Conservation (phyloP, 192 early-diverging fungal species). For the Funneliformis mosseae region DNA sequence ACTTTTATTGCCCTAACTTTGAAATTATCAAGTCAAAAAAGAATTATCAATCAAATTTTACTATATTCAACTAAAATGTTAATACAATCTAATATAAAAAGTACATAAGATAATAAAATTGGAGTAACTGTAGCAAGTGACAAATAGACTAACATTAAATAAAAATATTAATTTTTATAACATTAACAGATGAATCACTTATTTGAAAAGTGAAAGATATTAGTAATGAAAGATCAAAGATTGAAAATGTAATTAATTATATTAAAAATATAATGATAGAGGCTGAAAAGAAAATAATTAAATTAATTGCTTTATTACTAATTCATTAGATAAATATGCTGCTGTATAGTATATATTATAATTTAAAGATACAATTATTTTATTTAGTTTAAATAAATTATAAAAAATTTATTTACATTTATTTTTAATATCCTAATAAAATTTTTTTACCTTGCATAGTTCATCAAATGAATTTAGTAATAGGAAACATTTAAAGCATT, state of each 20-base stretch:
- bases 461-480: not conserved
- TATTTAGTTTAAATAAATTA: no score
- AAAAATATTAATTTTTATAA: not conserved
- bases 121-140: conserved; percentile 11
- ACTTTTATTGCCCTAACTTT: not conserved
- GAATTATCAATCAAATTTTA: not conserved
- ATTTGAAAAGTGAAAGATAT: not conserved
- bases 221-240: conserved; percentile 5
- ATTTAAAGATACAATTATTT: no score
- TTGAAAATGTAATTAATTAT: not conserved
- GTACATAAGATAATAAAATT: not conserved
- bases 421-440: no score
- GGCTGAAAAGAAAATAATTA: no score
- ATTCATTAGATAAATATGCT: no score
- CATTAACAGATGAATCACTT: not conserved
- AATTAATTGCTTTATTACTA: no score
- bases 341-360: no score
- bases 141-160: conserved; percentile 10
- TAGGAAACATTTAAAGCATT: no score
- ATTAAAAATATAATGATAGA: not conserved
- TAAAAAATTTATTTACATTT: no score
- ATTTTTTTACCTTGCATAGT: no score
- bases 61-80: not conserved
- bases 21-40: not conserved
- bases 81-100: not conserved